Evolutionary conservation across 2,329 filamentous ascomycete genomes (phyloP).

Genomic region (Mycosphaerella sp.): DNA sequence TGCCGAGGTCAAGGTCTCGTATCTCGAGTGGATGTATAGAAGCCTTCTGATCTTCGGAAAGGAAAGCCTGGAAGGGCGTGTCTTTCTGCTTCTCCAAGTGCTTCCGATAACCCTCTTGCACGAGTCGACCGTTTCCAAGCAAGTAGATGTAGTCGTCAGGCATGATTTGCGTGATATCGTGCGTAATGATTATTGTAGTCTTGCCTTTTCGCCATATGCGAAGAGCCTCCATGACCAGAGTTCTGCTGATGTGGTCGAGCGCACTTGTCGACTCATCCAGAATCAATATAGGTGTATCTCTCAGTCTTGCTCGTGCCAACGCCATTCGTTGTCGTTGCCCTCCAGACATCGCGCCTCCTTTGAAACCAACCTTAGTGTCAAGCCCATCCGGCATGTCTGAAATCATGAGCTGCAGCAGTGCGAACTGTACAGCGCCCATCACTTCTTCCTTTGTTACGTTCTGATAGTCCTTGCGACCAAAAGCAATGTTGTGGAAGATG

Average conservation of each 20-base stretch:
- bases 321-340: conserved; percentile 79
- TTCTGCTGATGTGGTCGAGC: conserved; percentile 66
- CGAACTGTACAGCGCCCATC: conserved; percentile 56
- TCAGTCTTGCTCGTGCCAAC: conserved; percentile 68
- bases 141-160: conserved; percentile 73
- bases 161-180: conserved; percentile 72
- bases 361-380: conserved; percentile 63
- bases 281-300: conserved; percentile 73
- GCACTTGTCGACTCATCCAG: conserved; percentile 86
- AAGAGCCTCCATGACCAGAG: conserved; percentile 66
- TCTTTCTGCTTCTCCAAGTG: conserved; percentile 43
- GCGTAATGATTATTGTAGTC: conserved; percentile 90
- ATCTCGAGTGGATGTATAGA: conserved; percentile 17
- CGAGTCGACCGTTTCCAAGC: conserved; percentile 61
- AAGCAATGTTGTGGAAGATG: conserved; percentile 68
- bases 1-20: conserved; percentile 10
- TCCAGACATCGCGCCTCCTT: conserved; percentile 69
- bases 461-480: conserved; percentile 54
- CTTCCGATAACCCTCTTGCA: conserved; percentile 61
- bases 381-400: conserved; percentile 61
- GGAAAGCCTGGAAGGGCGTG: conserved; percentile 32
- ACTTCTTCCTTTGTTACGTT: conserved; percentile 52
- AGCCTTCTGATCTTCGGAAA: conserved; percentile 23
- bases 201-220: conserved; percentile 70
- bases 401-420: conserved; percentile 64